phyloP scores from a whole-genome alignment of 2,329 filamentous ascomycete genomes.

The Meredithiella fracta region DNA sequence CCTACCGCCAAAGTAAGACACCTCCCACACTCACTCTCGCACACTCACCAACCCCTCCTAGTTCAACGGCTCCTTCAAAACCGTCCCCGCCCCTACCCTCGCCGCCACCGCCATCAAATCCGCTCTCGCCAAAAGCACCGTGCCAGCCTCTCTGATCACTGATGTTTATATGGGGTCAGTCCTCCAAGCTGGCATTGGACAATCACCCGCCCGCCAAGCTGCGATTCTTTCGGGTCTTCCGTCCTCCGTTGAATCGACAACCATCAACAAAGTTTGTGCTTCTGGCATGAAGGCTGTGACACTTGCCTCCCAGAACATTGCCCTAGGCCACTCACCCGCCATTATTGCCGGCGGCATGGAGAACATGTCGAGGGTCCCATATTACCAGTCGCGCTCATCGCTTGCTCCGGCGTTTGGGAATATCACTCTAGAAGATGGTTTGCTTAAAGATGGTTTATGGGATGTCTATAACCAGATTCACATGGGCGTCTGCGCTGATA shows the following conservation, averaged over 20 bases:
- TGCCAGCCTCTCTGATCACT: constrained; percentile 65
- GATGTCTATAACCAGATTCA: constrained; percentile 95
- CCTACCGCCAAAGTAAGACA: constrained; percentile 63
- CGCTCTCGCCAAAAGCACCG: constrained; percentile 68
- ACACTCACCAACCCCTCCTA: constrained; percentile 22
- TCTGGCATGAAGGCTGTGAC: constrained; percentile 86
- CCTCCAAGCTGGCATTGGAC: constrained; percentile 65
- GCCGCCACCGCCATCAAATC: constrained; percentile 85
- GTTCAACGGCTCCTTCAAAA: constrained; percentile 88
- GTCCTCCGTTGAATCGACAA: constrained; percentile 67
- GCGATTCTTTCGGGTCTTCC: constrained; percentile 74
- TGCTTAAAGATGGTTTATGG: constrained; percentile 88
- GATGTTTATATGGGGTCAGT: constrained; percentile 98
- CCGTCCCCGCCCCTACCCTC: constrained; percentile 70
- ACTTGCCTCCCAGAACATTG: constrained; percentile 84
- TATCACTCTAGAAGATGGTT: constrained; percentile 71
- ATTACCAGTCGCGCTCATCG: constrained; percentile 72
- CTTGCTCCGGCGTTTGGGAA: constrained; percentile 74
- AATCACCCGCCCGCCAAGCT: constrained; percentile 84
- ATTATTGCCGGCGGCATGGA: constrained; percentile 95
- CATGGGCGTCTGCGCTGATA: constrained; percentile 96
- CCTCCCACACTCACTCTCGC: not conserved
- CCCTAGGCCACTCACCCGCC: constrained; percentile 74
- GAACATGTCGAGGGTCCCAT: constrained; percentile 88
- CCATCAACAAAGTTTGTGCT: constrained; percentile 96